Evolutionary conservation across 2,329 filamentous ascomycete genomes (phyloP).

Genomic region (Fonsecaea pugnacius): DNA sequence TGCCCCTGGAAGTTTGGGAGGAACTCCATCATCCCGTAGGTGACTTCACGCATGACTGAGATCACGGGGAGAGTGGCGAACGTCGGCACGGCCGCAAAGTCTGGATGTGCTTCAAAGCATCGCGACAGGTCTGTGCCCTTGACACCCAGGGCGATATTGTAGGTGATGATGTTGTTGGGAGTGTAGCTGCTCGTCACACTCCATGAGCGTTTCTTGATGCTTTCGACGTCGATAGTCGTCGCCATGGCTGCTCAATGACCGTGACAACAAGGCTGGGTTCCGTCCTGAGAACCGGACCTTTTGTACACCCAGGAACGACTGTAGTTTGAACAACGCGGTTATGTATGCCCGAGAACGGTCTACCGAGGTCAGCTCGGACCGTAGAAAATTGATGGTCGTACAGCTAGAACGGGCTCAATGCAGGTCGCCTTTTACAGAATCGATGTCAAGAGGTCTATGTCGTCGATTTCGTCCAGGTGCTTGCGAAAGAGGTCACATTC

Average conservation of each 20-base stretch:
- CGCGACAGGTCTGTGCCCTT: conserved; percentile 21
- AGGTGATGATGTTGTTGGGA: conserved; percentile 22
- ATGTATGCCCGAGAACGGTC: not conserved
- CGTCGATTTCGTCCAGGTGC: not conserved
- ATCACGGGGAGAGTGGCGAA: conserved; percentile 24
- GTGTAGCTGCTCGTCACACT: conserved; percentile 15
- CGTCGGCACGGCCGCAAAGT: conserved; percentile 25
- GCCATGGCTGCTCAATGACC: not conserved
- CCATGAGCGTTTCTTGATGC: conserved; percentile 19
- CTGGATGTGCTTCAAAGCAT: conserved; percentile 27
- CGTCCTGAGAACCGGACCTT: not conserved
- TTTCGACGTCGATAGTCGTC: conserved; percentile 1
- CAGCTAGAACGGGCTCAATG: not conserved
- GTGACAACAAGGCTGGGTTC: not conserved
- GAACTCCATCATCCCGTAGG: conserved; percentile 20
- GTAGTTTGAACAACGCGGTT: not conserved
- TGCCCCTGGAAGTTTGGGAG: conserved; percentile 24
- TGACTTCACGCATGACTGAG: conserved; percentile 23
- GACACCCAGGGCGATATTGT: conserved; percentile 30
- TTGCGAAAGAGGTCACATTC: not conserved
- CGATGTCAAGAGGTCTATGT: not conserved
- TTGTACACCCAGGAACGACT: not conserved
- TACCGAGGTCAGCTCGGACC: conserved; percentile 3
- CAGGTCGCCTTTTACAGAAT: not conserved
- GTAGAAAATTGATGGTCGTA: not conserved